phyloP scores from a whole-genome alignment of 2,329 filamentous ascomycete species.

The Bimuria novae-zelandiae region DNA sequence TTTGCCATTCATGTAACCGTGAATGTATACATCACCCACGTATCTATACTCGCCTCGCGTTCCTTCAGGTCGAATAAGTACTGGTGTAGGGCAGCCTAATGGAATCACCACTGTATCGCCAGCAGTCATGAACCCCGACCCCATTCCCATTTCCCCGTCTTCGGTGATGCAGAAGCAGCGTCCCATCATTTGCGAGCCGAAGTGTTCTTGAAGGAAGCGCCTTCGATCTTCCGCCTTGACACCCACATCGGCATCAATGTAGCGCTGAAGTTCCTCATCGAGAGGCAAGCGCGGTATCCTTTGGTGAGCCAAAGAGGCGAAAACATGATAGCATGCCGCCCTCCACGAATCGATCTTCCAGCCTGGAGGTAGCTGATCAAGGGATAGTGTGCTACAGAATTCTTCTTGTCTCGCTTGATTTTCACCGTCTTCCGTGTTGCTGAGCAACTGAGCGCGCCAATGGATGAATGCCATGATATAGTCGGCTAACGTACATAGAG shows the following conservation, averaged over 20 bases:
- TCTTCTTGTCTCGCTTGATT: constrained; percentile 21
- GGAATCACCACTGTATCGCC: constrained; percentile 43
- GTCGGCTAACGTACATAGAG: constrained; percentile 31
- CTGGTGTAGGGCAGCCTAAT: constrained; percentile 43
- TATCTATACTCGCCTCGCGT: constrained; percentile 29
- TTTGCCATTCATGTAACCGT: constrained; percentile 43
- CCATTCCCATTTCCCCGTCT: constrained; percentile 36
- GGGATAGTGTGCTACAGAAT: constrained; percentile 38
- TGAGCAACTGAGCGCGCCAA: constrained; percentile 37
- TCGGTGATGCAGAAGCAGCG: constrained; percentile 25
- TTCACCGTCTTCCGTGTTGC: constrained; percentile 9
- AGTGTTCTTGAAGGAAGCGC: constrained; percentile 21
- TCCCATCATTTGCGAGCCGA: constrained; percentile 25
- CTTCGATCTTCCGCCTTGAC: constrained; percentile 11
- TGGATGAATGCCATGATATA: constrained; percentile 47
- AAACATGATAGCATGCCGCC: constrained; percentile 21
- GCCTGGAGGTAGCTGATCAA: constrained; percentile 25
- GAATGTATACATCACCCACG: constrained; percentile 44
- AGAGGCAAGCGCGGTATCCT: constrained; percentile 19
- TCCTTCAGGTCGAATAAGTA: constrained; percentile 36
- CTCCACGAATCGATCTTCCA: constrained; percentile 11
- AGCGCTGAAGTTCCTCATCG: constrained; percentile 17
- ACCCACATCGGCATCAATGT: constrained; percentile 3
- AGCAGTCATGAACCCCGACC: constrained; percentile 35
- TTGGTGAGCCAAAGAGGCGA: constrained; percentile 19